These are phyloP conservation scores for Grammothele lineata DNA, from an alignment of 768 basidiomycete species.

Conservation along the genomic window DNA sequence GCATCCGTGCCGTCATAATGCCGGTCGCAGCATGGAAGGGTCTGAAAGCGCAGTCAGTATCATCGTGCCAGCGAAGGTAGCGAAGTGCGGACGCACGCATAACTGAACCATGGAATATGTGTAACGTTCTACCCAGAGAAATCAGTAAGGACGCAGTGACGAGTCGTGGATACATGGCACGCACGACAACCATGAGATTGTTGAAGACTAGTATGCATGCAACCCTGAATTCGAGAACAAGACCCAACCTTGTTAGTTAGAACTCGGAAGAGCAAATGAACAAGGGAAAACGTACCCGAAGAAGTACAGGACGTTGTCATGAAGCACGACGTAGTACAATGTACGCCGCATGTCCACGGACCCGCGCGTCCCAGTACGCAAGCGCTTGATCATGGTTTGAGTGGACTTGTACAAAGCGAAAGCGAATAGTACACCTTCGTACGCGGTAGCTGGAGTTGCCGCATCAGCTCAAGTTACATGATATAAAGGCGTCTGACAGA, in stretches of 20 bases:
- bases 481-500: slow-evolving; percentile 13
- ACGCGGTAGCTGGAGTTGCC: slow-evolving; percentile 30
- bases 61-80: neutral
- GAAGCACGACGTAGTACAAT: slow-evolving; percentile 34
- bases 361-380: slow-evolving; percentile 7
- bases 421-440: slow-evolving; percentile 38
- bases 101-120: slow-evolving; percentile 48
- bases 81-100: slow-evolving; percentile 26
- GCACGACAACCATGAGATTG: slow-evolving; percentile 43
- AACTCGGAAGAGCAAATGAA: too few species aligned
- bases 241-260: neutral
- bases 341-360: slow-evolving; percentile 21
- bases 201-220: slow-evolving; percentile 38
- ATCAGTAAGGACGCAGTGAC: too few species aligned
- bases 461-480: neutral
- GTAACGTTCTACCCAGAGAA: slow-evolving; percentile 23
- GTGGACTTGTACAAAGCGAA: slow-evolving; percentile 36
- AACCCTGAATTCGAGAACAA: slow-evolving; percentile 26
- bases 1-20: slow-evolving; percentile 43
- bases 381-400: slow-evolving; percentile 18
- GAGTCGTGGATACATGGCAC: too few species aligned
- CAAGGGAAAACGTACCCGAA: slow-evolving; percentile 33
- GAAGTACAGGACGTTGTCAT: slow-evolving; percentile 44
- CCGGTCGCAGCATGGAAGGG: slow-evolving; percentile 47
- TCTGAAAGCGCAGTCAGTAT: slow-evolving; percentile 18